A percentile compares a stretch with the other conserved stretches of the same genome.
Evolutionary conservation across 345 rosid species (phyloP).

Genomic region (Eucalyptus marginata): DNA sequence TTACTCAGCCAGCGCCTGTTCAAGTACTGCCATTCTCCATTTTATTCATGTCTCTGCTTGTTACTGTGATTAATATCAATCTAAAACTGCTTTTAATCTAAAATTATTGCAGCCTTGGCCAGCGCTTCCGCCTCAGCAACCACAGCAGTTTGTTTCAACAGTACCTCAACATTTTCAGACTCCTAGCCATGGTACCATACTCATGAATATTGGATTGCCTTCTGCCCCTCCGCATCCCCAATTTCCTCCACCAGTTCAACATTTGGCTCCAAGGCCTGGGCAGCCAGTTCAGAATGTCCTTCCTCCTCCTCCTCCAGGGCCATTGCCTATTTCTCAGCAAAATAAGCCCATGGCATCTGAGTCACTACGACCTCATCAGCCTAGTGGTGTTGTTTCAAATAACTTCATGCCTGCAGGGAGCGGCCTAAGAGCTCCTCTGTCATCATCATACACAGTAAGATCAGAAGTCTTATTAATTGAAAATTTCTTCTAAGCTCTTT

Average conservation of each 20-base stretch:
- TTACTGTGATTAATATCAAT: neutral
- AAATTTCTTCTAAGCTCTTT: neutral
- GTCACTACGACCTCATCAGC: conserved; percentile 28
- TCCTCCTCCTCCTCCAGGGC: conserved; percentile 27
- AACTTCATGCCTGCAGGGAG: conserved; percentile 40
- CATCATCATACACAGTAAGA: conserved; percentile 64
- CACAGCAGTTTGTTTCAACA: conserved; percentile 52
- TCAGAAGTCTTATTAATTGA: neutral
- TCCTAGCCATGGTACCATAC: conserved; percentile 37
- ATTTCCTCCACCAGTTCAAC: conserved; percentile 52
- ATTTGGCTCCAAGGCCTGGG: conserved; percentile 47
- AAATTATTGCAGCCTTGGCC: conserved; percentile 56
- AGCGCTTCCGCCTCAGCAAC: conserved; percentile 39
- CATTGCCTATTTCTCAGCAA: conserved; percentile 38
- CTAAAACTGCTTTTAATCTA: neutral
- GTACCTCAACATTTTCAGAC: conserved; percentile 69
- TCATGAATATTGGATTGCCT: conserved; percentile 60
- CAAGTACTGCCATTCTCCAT: conserved; percentile 44
- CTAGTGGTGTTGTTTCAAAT: conserved; percentile 36
- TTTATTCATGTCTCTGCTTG: neutral
- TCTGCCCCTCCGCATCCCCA: conserved; percentile 57
- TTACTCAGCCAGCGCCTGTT: conserved; percentile 48
- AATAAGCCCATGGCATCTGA: conserved; percentile 37
- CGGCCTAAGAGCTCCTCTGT: conserved; percentile 41
- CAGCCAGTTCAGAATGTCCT: conserved; percentile 45